phyloP scores from a whole-genome alignment of 1,139 yeast species.

The Komagataea norvegica region DNA sequence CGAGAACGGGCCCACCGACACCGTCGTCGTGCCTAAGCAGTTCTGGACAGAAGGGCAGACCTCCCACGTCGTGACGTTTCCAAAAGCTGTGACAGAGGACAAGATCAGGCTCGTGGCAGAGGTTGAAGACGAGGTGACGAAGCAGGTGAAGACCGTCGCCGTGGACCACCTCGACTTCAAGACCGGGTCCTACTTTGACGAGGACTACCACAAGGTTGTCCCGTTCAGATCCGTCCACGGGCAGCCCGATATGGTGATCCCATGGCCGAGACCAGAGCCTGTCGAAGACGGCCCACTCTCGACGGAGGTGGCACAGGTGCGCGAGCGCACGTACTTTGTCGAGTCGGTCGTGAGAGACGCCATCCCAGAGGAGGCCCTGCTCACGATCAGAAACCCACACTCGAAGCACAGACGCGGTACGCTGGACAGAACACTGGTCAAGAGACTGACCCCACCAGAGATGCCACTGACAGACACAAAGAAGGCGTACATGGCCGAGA shows the following conservation, averaged over 20 bases:
- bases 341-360: conserved; percentile 64
- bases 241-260: conserved; percentile 59
- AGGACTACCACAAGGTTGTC: conserved; percentile 65
- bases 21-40: conserved; percentile 58
- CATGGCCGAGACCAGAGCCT: conserved; percentile 85
- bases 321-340: conserved; percentile 72
- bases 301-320: conserved; percentile 56
- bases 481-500: conserved; percentile 48
- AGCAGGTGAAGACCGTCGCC: conserved; percentile 59
- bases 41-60: conserved; percentile 73
- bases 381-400: conserved; percentile 67
- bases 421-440: conserved; percentile 58
- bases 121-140: conserved; percentile 58
- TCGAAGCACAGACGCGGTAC: conserved; percentile 50
- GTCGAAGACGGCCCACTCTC: conserved; percentile 51
- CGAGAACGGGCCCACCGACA: conserved; percentile 51
- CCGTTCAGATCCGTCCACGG: conserved; percentile 77
- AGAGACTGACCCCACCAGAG: conserved; percentile 59
- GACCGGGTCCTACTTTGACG: conserved; percentile 63
- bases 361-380: conserved; percentile 61
- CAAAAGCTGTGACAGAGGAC: conserved; percentile 55
- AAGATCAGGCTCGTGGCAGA: conserved; percentile 77
- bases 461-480: conserved; percentile 75
- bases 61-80: conserved; percentile 58
- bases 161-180: conserved; percentile 67